Conservation (phyloP, 2,329 filamentous ascomycete species). For the Talaromyces funiculosus region DNA sequence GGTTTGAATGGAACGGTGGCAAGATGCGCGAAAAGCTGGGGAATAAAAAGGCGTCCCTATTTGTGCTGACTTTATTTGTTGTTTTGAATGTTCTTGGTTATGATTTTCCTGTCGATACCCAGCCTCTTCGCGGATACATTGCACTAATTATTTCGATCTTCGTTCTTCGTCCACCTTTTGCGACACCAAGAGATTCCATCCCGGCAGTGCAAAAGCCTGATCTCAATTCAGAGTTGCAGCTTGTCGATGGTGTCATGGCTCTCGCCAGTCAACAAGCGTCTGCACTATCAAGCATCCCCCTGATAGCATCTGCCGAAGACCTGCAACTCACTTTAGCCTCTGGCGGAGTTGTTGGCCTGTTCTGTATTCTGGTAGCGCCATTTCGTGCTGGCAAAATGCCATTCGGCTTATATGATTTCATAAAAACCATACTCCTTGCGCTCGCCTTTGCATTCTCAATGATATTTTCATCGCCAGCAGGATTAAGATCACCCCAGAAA, state of each 20-base stretch:
- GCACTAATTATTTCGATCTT: conserved; percentile 44
- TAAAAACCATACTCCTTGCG: conserved; percentile 21
- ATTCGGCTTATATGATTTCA: conserved; percentile 20
- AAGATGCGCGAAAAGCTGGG: conserved; percentile 19
- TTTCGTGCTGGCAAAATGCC: conserved; percentile 16
- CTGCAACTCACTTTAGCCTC: conserved; percentile 25
- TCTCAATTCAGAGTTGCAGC: conserved; percentile 4
- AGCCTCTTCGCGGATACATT: conserved; percentile 43
- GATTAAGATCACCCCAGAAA: conserved; percentile 28
- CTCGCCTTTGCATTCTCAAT: conserved; percentile 26
- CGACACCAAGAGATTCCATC: conserved; percentile 15
- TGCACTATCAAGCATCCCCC: conserved; percentile 16
- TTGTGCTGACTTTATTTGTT: conserved; percentile 21
- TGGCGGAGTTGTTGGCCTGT: conserved; percentile 23
- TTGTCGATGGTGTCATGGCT: conserved; percentile 6
- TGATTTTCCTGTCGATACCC: conserved; percentile 29
- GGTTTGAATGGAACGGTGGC: conserved; percentile 12
- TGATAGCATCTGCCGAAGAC: conserved; percentile 20
- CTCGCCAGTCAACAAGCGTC: conserved; percentile 18
- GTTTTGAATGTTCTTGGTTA: conserved; percentile 26
- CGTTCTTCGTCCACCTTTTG: conserved; percentile 46
- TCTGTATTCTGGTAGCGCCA: conserved; percentile 21
- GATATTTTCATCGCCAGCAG: conserved; percentile 20
- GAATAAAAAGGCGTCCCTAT: conserved; percentile 25
- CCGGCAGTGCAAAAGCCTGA: conserved; percentile 15